Base-by-base conservation (phyloP, 2,329 filamentous ascomycete genomes). In the Dothistroma septosporum region DNA sequence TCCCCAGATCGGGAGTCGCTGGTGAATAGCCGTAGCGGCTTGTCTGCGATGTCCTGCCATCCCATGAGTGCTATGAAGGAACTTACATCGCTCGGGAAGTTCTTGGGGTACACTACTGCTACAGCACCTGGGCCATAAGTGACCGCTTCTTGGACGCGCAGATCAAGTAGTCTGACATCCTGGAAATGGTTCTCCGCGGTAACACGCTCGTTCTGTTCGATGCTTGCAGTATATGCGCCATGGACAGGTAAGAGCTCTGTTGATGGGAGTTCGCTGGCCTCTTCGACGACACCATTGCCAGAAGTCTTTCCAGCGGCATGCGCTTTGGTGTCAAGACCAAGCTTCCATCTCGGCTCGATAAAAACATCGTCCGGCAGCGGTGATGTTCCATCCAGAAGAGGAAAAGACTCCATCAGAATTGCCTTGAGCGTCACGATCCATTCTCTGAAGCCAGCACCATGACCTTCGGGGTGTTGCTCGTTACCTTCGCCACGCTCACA, bases 401-500 rank as follows among this genome's bases (percentile, higher is more conserved):
- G 91, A 68, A 86, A 88, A 12, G 83, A 75, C 55, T 86, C 79
- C 22, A 91, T 76, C 12, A 97, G 77, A 64, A 85, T 81, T 55
- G 85, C 82, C 64, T 83, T 83, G 41, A 99, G 80, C 48, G 82
- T 82, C 4, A 85, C 66, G 16, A 74, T 71, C 73, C 73, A 75
- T 35, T 69, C 66, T 55, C 72, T 66, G 44, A 75, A 71, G 2
- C 71, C 73, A 12, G 72, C 73, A 59, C 69, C 74, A 67, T 78
- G 94, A 87, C 93, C 92, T 76, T 97, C 92, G 28, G 91, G 86
- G 78, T 97, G 92, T 73, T 95, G 91, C 69, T 97, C 92, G 72
- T 99, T 94, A 22, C 88, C 92, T 76, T 99, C 94, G 12, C 91
- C 94, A 41, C 87, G 81, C 46, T 88, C 85, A 69, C 89, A 89